Conservation (phyloP, 148 eudicot genomes). For the Nyssa sinensis region DNA sequence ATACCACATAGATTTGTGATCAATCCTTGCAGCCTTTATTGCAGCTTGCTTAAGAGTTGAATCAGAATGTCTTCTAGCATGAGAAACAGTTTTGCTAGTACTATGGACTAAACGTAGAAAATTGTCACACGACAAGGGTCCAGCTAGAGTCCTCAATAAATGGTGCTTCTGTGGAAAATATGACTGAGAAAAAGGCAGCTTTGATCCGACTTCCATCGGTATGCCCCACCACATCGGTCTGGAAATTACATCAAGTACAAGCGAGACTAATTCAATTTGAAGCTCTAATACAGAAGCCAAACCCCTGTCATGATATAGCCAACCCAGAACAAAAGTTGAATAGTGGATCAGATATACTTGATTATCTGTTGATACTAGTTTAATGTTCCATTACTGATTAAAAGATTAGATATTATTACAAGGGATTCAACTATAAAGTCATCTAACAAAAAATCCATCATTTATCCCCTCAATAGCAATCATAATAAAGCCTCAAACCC, state of each 20-base stretch:
- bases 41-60: constrained; percentile 23
- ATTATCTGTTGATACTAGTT: not conserved
- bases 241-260: constrained; percentile 43
- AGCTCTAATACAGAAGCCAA: constrained; percentile 45
- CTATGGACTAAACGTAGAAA: constrained; percentile 29
- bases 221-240: constrained; percentile 63
- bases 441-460: not conserved
- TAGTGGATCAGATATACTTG: constrained; percentile 12
- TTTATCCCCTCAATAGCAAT: no score
- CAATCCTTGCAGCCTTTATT: constrained; percentile 15
- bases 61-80: constrained; percentile 16
- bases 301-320: constrained; percentile 47
- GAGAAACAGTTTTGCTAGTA: constrained; percentile 16
- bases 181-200: constrained; percentile 51
- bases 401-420: no score
- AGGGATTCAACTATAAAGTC: not conserved
- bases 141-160: constrained; percentile 37
- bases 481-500: no score
- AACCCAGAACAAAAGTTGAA: constrained; percentile 24
- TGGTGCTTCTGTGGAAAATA: constrained; percentile 41
- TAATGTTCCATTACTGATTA: not conserved
- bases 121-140: constrained; percentile 36
- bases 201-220: constrained; percentile 44
- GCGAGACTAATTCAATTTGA: constrained; percentile 31
- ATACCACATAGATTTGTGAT: constrained; percentile 44